phyloP scores from a whole-genome alignment of 768 basidiomycete species.

The Auricularia auricula-judae region DNA sequence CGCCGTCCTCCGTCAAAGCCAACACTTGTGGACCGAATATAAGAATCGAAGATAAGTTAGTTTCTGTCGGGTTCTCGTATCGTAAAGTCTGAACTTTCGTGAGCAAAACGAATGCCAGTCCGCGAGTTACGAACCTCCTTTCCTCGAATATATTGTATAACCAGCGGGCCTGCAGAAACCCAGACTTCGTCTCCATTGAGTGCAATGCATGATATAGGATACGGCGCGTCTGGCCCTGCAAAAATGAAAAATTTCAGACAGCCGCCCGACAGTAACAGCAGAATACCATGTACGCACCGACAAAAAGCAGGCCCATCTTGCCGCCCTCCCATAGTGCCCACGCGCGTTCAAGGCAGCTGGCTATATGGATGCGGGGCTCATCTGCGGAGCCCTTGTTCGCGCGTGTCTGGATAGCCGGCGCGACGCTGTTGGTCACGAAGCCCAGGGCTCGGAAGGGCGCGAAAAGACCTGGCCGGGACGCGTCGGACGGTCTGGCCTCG shows the following conservation, averaged over 20 bases:
- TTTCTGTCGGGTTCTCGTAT: constrained; percentile 53
- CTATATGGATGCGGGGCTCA: constrained; percentile 69
- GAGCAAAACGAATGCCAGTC: background rate
- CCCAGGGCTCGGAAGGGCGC: constrained; percentile 95
- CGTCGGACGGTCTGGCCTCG: background rate
- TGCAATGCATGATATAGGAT: constrained; percentile 61
- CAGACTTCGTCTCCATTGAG: constrained; percentile 85
- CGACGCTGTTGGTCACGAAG: constrained; percentile 81
- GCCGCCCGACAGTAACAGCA: too few relatives aligned
- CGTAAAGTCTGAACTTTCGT: constrained; percentile 36
- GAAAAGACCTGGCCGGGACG: constrained; percentile 39
- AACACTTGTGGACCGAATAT: constrained; percentile 77
- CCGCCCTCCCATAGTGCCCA: constrained; percentile 98
- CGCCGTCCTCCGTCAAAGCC: constrained; percentile 68
- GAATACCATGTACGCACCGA: constrained; percentile 48
- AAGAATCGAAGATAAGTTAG: constrained; percentile 48
- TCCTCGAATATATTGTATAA: constrained; percentile 75
- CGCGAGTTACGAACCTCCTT: constrained; percentile 51
- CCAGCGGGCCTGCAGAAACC: constrained; percentile 55
- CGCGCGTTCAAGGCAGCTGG: constrained; percentile 78
- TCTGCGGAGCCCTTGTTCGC: constrained; percentile 70
- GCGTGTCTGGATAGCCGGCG: constrained; percentile 78
- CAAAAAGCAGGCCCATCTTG: constrained; percentile 86
- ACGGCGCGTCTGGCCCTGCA: constrained; percentile 66
- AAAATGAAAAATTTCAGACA: too few relatives aligned